Percentiles rank a stretch among this genome's conserved stretches.
Conservation (phyloP, 805 yeast genomes). For the Cyberlindnera veronae region DNA sequence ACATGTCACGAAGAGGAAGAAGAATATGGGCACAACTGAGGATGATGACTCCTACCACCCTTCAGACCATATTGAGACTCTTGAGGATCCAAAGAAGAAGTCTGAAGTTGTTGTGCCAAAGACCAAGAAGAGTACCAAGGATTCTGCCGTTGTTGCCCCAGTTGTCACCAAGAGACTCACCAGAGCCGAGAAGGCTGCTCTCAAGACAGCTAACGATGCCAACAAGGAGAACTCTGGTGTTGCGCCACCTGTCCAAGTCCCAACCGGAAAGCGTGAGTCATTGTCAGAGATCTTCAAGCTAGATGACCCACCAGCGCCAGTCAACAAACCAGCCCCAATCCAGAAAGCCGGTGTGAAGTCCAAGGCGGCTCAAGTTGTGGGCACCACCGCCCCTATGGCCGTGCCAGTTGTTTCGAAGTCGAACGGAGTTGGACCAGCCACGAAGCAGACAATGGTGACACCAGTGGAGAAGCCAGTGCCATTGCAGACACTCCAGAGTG, state of each 20-base stretch:
- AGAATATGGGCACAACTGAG: background rate
- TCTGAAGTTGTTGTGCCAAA: too few species aligned
- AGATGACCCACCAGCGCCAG: background rate
- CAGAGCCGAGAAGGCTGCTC: too few species aligned
- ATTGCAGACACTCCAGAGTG: too few species aligned
- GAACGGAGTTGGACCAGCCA: background rate
- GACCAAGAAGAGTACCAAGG: too few species aligned
- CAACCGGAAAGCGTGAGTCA: background rate
- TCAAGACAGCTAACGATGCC: too few species aligned
- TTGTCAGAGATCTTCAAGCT: background rate
- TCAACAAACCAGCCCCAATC: background rate
- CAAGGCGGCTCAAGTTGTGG: background rate
- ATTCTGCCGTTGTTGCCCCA: too few species aligned
- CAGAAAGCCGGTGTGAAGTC: background rate
- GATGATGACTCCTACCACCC: constrained; percentile 1
- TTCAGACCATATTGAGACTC: background rate
- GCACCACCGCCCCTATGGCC: background rate
- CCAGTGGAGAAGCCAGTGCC: background rate
- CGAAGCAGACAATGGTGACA: background rate
- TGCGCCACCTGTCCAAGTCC: too few species aligned
- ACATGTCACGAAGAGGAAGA: background rate
- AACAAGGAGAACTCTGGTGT: too few species aligned
- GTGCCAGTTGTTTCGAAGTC: background rate
- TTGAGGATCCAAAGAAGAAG: background rate
- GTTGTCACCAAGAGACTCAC: too few species aligned